Evolutionary conservation across 208 protist species (phyloP).

Genomic region (Leishmania lainsoni): DNA sequence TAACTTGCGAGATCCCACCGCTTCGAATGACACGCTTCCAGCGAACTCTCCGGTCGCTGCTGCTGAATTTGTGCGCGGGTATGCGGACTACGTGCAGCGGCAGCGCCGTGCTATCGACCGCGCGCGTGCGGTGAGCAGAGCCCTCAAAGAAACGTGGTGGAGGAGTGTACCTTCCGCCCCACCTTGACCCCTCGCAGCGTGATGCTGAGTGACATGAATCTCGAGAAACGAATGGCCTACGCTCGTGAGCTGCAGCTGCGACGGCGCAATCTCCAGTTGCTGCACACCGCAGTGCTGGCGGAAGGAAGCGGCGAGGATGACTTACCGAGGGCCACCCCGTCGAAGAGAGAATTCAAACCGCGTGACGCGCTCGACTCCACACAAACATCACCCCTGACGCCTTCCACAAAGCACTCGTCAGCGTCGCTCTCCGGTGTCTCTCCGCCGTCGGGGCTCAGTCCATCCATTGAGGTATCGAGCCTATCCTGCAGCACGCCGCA

Average conservation of each 20-base stretch:
- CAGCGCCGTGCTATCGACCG: slow-evolving; percentile 9
- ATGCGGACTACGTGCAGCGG: slow-evolving; percentile 19
- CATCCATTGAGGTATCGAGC: slow-evolving; percentile 41
- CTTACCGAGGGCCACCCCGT: neutral
- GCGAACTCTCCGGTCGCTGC: neutral
- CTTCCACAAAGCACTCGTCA: slow-evolving; percentile 5
- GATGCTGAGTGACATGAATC: slow-evolving; percentile 39
- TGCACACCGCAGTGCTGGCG: slow-evolving; percentile 13
- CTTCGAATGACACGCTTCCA: neutral
- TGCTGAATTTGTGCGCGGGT: slow-evolving; percentile 11
- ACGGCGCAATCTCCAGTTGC: slow-evolving; percentile 24
- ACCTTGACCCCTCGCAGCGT: slow-evolving; percentile 34
- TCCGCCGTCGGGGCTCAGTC: slow-evolving; percentile 5
- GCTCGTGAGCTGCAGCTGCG: slow-evolving; percentile 33
- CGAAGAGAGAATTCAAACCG: neutral
- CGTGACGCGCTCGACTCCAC: neutral
- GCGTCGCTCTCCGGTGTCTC: neutral
- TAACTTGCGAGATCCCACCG: neutral
- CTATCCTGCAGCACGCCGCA: slow-evolving; percentile 29
- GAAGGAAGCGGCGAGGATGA: neutral
- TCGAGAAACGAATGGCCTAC: slow-evolving; percentile 33
- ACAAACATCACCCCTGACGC: slow-evolving; percentile 14
- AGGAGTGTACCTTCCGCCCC: slow-evolving; percentile 42
- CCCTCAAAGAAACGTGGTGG: neutral
- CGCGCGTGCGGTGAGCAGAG: neutral